Percentiles rank a stretch among this genome's conserved stretches.
Evolutionary conservation across 2,329 filamentous ascomycete species (phyloP).

Genomic region (Zalaria obscura): DNA sequence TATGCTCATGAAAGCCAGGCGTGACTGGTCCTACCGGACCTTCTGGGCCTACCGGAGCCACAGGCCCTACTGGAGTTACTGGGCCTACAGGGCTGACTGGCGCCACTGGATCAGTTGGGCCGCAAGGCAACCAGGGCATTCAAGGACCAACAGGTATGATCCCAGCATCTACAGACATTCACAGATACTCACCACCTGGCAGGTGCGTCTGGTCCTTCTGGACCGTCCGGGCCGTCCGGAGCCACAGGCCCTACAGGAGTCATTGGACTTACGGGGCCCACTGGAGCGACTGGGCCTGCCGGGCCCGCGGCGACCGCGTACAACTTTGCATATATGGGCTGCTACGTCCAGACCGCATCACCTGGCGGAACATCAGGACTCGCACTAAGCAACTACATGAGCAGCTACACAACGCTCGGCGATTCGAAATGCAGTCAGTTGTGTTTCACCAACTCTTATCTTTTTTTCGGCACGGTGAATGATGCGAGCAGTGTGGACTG

Average conservation of each 20-base stretch:
- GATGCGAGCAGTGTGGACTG: slow-evolving; percentile 12
- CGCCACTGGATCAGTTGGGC: slow-evolving; percentile 6
- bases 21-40: neutral
- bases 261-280: neutral
- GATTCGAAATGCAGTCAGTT: slow-evolving; percentile 10
- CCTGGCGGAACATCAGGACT: slow-evolving; percentile 9
- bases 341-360: slow-evolving; percentile 14
- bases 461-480: slow-evolving; percentile 15
- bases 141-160: slow-evolving; percentile 2
- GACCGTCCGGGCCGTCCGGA: slow-evolving; percentile 3
- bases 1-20: neutral
- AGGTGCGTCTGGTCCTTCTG: neutral
- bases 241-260: neutral
- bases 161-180: neutral
- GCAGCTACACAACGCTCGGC: slow-evolving; percentile 8
- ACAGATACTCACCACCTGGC: neutral
- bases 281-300: neutral
- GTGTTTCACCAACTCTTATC: slow-evolving; percentile 7
- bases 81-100: slow-evolving; percentile 4
- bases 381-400: slow-evolving; percentile 10
- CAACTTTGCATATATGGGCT: slow-evolving; percentile 14
- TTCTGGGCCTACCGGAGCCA: slow-evolving; percentile 1
- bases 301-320: slow-evolving; percentile 5
- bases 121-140: slow-evolving; percentile 1
- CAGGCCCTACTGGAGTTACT: neutral